Conservation (phyloP, 768 basidiomycete species). For the Trametes meyenii region DNA sequence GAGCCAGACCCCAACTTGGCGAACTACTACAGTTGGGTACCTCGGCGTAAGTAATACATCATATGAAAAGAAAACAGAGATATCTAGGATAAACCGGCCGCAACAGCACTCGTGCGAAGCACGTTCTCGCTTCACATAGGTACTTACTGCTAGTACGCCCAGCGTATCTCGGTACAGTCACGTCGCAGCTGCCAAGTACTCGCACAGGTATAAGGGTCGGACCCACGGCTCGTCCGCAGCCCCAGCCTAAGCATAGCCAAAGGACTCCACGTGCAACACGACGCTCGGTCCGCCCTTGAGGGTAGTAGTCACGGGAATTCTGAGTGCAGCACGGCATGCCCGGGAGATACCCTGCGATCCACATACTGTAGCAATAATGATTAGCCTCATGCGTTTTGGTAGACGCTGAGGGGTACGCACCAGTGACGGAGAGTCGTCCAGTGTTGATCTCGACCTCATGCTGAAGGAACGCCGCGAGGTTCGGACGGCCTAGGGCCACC, state of each 20-base stretch:
- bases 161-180: no score
- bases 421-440: slow-evolving; percentile 51
- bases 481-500: slow-evolving; percentile 45
- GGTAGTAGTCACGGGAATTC: slow-evolving; percentile 39
- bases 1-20: no score
- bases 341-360: slow-evolving; percentile 46
- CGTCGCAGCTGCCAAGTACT: no score
- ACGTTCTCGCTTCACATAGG: no score
- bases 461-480: slow-evolving; percentile 40
- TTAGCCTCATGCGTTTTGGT: neutral
- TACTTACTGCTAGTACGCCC: no score
- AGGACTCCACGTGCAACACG: slow-evolving; percentile 49
- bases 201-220: no score
- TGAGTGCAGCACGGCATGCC: slow-evolving; percentile 44
- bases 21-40: no score
- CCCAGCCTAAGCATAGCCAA: slow-evolving; percentile 34
- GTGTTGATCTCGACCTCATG: slow-evolving; percentile 40
- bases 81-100: no score
- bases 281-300: slow-evolving; percentile 50
- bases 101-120: no score
- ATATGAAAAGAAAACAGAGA: no score
- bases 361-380: slow-evolving; percentile 44
- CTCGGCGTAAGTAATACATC: no score
- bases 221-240: neutral
- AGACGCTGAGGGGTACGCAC: slow-evolving; percentile 34